phyloP scores from a whole-genome alignment of 495 filamentous ascomycete species.

The Talaromyces ruber region DNA sequence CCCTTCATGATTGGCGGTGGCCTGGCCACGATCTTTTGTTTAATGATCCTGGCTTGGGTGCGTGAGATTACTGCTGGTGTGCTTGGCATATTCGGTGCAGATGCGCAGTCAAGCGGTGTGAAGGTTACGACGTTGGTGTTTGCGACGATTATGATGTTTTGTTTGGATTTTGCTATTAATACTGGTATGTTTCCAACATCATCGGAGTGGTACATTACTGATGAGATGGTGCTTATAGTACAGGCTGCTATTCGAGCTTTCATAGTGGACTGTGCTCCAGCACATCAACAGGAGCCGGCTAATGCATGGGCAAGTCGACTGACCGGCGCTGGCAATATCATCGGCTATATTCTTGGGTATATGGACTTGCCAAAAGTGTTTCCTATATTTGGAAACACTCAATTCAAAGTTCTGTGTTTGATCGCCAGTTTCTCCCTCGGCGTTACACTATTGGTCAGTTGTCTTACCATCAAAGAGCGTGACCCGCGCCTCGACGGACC shows the following conservation, averaged over 20 bases:
- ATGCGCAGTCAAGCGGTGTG: conserved; percentile 49
- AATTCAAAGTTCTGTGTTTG: conserved; percentile 83
- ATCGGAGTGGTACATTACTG: conserved; percentile 2
- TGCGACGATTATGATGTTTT: conserved; percentile 76
- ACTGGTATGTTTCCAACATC: conserved; percentile 48
- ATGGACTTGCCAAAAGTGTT: conserved; percentile 61
- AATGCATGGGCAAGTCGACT: conserved; percentile 83
- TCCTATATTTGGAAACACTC: conserved; percentile 71
- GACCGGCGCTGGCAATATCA: conserved; percentile 76
- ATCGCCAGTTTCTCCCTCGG: conserved; percentile 65
- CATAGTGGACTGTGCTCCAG: conserved; percentile 81
- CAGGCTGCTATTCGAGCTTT: conserved; percentile 85
- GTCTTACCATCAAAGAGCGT: conserved; percentile 58
- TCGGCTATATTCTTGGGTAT: conserved; percentile 77
- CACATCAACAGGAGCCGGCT: conserved; percentile 81
- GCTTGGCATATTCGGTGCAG: conserved; percentile 62
- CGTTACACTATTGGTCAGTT: conserved; percentile 58
- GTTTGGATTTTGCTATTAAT: conserved; percentile 87
- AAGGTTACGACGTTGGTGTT: conserved; percentile 54
- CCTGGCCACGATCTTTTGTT: conserved; percentile 58
- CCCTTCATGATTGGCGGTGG: conserved; percentile 81
- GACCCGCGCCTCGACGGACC: conserved; percentile 67
- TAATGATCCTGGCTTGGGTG: conserved; percentile 76
- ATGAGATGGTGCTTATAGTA: conserved; percentile 37
- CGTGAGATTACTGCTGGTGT: conserved; percentile 66